A percentile compares a stretch with the other conserved stretches of the same genome.
Evolutionary conservation across 768 basidiomycete genomes (phyloP).

Genomic region (Trametes meyenii): DNA sequence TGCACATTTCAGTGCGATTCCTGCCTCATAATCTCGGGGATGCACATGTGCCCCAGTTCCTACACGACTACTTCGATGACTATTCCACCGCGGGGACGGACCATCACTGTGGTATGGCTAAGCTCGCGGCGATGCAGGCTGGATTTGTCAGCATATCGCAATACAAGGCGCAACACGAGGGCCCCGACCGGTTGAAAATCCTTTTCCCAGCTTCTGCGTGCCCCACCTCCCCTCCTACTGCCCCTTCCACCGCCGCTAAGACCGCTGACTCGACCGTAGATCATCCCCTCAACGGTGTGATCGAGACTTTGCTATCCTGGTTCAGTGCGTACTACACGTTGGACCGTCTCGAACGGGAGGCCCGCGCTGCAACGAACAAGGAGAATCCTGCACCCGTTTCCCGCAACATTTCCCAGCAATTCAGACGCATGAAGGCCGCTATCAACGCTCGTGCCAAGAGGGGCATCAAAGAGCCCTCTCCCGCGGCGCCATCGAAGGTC

Average conservation of each 20-base stretch:
- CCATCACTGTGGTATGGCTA: not conserved
- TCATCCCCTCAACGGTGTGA: not conserved
- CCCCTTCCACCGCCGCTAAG: not conserved
- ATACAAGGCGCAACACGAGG: not conserved
- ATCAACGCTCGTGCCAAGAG: too few relatives aligned
- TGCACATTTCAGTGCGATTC: slow-evolving; percentile 15
- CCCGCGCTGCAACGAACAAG: too few relatives aligned
- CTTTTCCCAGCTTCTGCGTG: not conserved
- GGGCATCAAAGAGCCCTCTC: too few relatives aligned
- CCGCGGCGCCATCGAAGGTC: too few relatives aligned
- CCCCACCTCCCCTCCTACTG: not conserved
- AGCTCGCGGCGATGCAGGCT: not conserved
- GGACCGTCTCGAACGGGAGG: too few relatives aligned
- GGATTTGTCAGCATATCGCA: not conserved
- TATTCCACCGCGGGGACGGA: not conserved
- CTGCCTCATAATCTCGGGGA: slow-evolving; percentile 20
- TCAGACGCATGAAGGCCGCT: too few relatives aligned
- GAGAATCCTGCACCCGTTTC: too few relatives aligned
- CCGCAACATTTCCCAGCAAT: too few relatives aligned
- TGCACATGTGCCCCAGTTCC: slow-evolving; percentile 9
- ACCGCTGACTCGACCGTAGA: not conserved
- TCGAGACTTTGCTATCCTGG: not conserved
- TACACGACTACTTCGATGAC: slow-evolving; percentile 13
- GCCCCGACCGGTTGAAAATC: not conserved
- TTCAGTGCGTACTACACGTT: not conserved